Evolutionary conservation across 2,329 filamentous ascomycete species (phyloP), one percentile per base, ranked within the genome.

Genomic region (Monosporascus cannonballus): DNA sequence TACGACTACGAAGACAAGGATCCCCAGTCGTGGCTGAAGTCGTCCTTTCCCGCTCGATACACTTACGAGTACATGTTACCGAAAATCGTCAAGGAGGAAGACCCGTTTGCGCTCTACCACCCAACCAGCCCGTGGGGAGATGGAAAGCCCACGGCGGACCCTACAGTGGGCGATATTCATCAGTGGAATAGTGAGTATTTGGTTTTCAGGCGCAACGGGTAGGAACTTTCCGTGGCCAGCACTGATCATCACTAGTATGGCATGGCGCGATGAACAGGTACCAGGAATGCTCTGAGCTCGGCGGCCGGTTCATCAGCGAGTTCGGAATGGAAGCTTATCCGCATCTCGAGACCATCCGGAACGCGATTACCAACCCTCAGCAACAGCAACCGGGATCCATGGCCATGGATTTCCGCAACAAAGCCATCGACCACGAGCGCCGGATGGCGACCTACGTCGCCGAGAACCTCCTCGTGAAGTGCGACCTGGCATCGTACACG

Each of bases 321-420:
- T 93, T 92, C 59, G 89, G 89, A 53, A 91, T 92, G 86, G 82
- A 90, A 65, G 85, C 85, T 0, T 90, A 90, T 64, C 90, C 90
- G 0, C 81, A 87, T 64, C 76, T 90, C 57, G 76, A 83, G 49
- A 92, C 89, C 0, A 85, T 90, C 55, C 78, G 83, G 45, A 71
- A 77, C 36, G 90, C 85, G 65, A 79, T 90, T 58, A 81, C 76
- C 2, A 60, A 71, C 8, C 66, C 69, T 20, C 68, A 71, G 42
- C 78, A 86, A 52, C 75, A 82, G 36, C 73, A 79, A 37, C 82
- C 86, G 1, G 85, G 89, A 56, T 90, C 86, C 4, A 81, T 82
- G 53, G 85, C 85, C 54, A 75, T 92, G 47, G 88, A 92, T 63
- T 91, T 90, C 64, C 89, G 91, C 71, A 93, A 91, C 71, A 91